Evolutionary conservation across 257 asterid genomes (phyloP), one percentile per base, ranked within the genome.

Genomic region (Rhazya stricta): DNA sequence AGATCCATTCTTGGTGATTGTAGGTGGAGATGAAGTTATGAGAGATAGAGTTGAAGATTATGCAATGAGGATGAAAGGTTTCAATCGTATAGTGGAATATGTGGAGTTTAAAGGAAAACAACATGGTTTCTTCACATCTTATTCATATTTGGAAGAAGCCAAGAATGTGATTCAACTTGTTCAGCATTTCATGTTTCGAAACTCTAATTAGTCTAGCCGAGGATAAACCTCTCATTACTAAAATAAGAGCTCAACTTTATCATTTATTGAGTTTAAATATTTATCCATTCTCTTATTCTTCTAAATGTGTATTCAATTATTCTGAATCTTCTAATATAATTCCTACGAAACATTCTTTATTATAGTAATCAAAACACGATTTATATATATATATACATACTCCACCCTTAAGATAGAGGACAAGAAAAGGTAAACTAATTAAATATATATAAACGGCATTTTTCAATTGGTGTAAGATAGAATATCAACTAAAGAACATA

Each of bases 91-190:
- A 45, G 78, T 81, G 15, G 32, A 57, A 21, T 70, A 63, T 29
- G 79, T 74, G 4, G 82, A 67, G 70, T 74, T 78, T 78, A 57
- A 81, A 75, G 85, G 79, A 54, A 67, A 76, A 39, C 79, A 76
- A 21, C 74, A 67, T 76, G 79, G 79, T 1, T 76, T 76, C n/a
- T 76, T 76, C 79, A 76, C 79, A 13, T 36, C 79, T 29, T 7
- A 11, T 67, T 37, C 73, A 9, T 51, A 76, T 54, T n/a, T 16
- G 1, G 60, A 39, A 76, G 79, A 76, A 39, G 61, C 79, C 69
- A 60, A 68, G 43, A 30, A 37, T 67, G 60, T 76, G 9, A 68
- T 76, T 32, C 74, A 54, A 29, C 8, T 67, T n/a, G 74, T 76
- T 15, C 32, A 41, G 21, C 25, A 43, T 3, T 76, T 76, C 69